These are phyloP conservation scores for Cudoniella acicularis DNA, from an alignment of 495 filamentous ascomycete species.

Conservation along the genomic window DNA sequence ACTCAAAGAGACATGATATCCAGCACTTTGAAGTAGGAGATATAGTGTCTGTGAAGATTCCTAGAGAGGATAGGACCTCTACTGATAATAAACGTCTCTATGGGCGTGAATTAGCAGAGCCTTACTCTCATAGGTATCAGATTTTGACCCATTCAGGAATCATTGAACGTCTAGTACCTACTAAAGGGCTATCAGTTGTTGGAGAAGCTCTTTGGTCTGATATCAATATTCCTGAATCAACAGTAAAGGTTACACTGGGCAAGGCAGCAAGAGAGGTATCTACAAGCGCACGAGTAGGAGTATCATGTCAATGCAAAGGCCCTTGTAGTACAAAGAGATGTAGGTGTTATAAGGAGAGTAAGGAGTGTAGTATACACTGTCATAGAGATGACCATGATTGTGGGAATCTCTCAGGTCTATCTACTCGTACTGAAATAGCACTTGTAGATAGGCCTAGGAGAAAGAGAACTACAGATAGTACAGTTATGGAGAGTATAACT, in stretches of 20 bases:
- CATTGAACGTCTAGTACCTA: not conserved
- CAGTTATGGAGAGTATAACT: no score
- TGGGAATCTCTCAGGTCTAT: not conserved
- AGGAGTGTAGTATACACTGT: not conserved
- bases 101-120: no score
- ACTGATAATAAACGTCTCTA: not conserved
- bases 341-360: not conserved
- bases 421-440: not conserved
- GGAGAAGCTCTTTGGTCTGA: no score
- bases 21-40: not conserved
- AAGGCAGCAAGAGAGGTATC: not conserved
- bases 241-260: no score
- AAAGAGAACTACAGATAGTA: no score
- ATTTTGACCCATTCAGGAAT: not conserved
- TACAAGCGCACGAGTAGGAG: not conserved
- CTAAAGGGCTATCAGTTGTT: not conserved
- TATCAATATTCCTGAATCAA: no score
- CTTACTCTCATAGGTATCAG: not conserved
- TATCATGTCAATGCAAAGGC: not conserved
- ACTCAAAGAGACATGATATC: not conserved
- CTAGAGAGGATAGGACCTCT: not conserved
- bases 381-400: not conserved
- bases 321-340: not conserved
- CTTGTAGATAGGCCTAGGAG: not conserved
- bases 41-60: not conserved